These are phyloP conservation scores for Cucumis melo DNA, from an alignment of 306 rosid species.

Conservation along the genomic window DNA sequence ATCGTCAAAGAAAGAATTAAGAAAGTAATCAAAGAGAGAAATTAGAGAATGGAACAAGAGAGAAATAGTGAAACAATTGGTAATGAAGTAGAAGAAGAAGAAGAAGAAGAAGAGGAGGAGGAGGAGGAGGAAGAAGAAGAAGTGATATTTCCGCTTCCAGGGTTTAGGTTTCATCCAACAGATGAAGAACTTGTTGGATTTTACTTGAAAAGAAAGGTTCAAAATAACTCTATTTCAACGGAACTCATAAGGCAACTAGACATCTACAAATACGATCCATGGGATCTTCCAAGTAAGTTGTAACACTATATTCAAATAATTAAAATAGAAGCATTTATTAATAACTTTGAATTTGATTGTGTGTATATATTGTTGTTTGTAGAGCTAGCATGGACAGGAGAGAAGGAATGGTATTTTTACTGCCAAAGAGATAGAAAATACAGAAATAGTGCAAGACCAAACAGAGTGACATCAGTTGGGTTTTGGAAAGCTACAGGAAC, in stretches of 20 bases:
- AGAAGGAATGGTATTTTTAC: conserved; percentile 88
- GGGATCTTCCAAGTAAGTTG: conserved; percentile 93
- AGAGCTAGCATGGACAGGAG: conserved; percentile 52
- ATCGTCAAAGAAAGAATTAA: no score
- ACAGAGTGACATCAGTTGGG: conserved; percentile 77
- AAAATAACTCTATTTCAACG: conserved; percentile 61
- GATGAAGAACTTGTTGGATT: conserved; percentile 96
- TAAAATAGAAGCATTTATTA: no score
- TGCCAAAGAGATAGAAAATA: conserved; percentile 91
- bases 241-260: conserved; percentile 89
- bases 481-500: conserved; percentile 98
- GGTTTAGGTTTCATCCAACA: conserved; percentile 94
- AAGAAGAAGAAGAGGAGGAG: neutral
- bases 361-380: neutral
- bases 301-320: no score
- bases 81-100: no score
- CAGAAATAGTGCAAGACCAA: conserved; percentile 82
- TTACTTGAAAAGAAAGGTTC: conserved; percentile 73
- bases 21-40: no score
- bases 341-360: no score
- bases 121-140: conserved; percentile 15
- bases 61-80: neutral
- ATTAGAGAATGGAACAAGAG: neutral
- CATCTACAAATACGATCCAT: conserved; percentile 84
- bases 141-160: conserved; percentile 49